Evolutionary conservation across 2,329 filamentous ascomycete species (phyloP).

Genomic region (Pseudogymnoascus sp.): DNA sequence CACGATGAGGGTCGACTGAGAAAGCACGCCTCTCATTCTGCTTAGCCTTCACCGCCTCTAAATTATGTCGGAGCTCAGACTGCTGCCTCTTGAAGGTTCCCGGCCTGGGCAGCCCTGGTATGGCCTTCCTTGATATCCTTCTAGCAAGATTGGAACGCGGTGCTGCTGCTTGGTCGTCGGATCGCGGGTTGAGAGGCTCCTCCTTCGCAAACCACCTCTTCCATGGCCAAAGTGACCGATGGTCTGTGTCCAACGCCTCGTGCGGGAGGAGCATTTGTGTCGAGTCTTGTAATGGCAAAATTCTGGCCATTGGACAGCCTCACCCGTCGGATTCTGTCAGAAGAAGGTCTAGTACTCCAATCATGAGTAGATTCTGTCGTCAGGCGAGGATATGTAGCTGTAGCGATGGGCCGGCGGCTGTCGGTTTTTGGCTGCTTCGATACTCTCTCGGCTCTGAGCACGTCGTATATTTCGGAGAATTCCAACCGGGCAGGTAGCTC

Average conservation of each 20-base stretch:
- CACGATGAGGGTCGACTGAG: conserved; percentile 49
- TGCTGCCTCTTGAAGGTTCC: conserved; percentile 76
- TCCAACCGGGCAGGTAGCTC: neutral
- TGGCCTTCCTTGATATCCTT: conserved; percentile 46
- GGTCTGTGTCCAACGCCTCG: conserved; percentile 22
- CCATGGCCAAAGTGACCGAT: conserved; percentile 25
- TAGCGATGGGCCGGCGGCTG: neutral
- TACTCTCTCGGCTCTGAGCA: neutral
- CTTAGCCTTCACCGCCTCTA: conserved; percentile 57
- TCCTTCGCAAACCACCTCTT: conserved; percentile 26
- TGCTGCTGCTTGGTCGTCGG: conserved; percentile 14
- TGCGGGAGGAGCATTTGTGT: conserved; percentile 23
- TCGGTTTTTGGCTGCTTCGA: conserved; percentile 5
- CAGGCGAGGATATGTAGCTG: neutral
- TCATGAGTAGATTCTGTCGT: neutral
- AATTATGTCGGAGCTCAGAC: conserved; percentile 67
- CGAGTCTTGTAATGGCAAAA: conserved; percentile 11
- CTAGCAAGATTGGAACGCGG: conserved; percentile 21
- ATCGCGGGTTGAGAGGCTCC: conserved; percentile 16
- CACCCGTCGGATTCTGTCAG: conserved; percentile 7
- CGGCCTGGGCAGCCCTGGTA: conserved; percentile 66
- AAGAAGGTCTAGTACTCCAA: neutral
- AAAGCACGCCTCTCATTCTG: conserved; percentile 61
- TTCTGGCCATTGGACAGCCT: conserved; percentile 4
- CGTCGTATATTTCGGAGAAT: neutral